Evolutionary conservation across 352 stramenopile species (phyloP), one percentile per base, ranked within the genome.

Genomic region (Saprolegnia diclina): DNA sequence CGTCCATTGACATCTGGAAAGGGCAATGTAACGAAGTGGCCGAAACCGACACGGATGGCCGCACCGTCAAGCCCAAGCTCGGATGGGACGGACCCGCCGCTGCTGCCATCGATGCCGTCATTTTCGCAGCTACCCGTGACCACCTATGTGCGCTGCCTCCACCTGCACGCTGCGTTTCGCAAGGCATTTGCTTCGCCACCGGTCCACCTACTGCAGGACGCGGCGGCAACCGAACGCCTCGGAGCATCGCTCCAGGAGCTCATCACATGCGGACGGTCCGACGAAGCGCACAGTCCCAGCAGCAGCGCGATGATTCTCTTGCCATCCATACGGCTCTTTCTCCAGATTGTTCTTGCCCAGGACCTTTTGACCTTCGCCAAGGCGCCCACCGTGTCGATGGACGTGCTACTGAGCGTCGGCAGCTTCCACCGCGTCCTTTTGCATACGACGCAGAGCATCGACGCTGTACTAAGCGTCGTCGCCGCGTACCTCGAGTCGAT

Each of bases 381-480:
- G 35, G 35, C 11, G 52, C 16, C 24, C 4, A 59, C 11, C 35
- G 35, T 26, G 24, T 42, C 52, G 13, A 14, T 9, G 24, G 52
- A 59, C 24, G 9, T 19, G 35, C 35, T 59, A n/a, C 9, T 42
- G 13, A 59, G 52, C 19, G 11, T 59, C 35, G 52, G 13, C 11
- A 59, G 52, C 52, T 59, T 59, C 35, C 35, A 42, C 3, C 13
- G 52, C 52, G 35, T 40, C 13, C 52, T 59, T 11, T 7, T 59
- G 24, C 52, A 59, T 40, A 40, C 35, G 24, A 59, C 35, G 7
- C 24, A 35, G 35, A 59, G 24, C 52, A 59, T 59, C 52, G 52
- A 59, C 24, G 52, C 24, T 1, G 11, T 59, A 24, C 52, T 59
- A 26, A 19, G 13, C 13, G 11, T n/a, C 24, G 3, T 59, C 1